A percentile compares a stretch with the other conserved stretches of the same genome.
Conservation (phyloP, 2,329 filamentous ascomycete genomes). For the Aspergillus uvarum region DNA sequence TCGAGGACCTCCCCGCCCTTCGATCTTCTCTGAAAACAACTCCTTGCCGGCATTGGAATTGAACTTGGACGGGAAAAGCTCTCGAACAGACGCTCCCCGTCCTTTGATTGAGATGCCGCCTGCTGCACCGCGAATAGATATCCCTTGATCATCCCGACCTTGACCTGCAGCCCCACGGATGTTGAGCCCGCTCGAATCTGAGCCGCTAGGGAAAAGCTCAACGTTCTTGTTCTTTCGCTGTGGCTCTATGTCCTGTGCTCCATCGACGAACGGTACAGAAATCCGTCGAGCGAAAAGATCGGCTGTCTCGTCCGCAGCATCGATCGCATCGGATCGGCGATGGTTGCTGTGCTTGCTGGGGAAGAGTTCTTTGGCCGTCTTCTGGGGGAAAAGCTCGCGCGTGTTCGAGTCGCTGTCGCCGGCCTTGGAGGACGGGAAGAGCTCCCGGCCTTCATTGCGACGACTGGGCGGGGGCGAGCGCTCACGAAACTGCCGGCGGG, state of each 20-base stretch:
- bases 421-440: conserved; percentile 54
- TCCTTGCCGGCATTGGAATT: conserved; percentile 65
- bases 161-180: conserved; percentile 60
- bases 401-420: conserved; percentile 35
- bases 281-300: conserved; percentile 53
- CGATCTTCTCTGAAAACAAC: conserved; percentile 62
- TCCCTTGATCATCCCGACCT: conserved; percentile 39
- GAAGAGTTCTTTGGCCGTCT: conserved; percentile 56
- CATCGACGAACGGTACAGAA: conserved; percentile 52
- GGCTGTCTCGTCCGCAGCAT: conserved; percentile 55
- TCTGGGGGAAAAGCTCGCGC: conserved; percentile 50
- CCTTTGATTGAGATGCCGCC: conserved; percentile 68
- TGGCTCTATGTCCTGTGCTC: conserved; percentile 28
- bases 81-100: conserved; percentile 63
- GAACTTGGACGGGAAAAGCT: conserved; percentile 67
- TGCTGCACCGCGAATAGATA: conserved; percentile 43
- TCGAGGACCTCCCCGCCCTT: conserved; percentile 59
- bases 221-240: conserved; percentile 31
- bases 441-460: conserved; percentile 52
- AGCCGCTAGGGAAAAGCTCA: conserved; percentile 42
- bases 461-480: conserved; percentile 40
- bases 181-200: conserved; percentile 47
- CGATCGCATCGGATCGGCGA: conserved; percentile 53
- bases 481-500: conserved; percentile 42
- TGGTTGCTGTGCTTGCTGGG: conserved; percentile 50